Percentiles rank a stretch among this genome's conserved stretches.
phyloP scores from a whole-genome alignment of 768 basidiomycete genomes.

The Lentinula sp. region DNA sequence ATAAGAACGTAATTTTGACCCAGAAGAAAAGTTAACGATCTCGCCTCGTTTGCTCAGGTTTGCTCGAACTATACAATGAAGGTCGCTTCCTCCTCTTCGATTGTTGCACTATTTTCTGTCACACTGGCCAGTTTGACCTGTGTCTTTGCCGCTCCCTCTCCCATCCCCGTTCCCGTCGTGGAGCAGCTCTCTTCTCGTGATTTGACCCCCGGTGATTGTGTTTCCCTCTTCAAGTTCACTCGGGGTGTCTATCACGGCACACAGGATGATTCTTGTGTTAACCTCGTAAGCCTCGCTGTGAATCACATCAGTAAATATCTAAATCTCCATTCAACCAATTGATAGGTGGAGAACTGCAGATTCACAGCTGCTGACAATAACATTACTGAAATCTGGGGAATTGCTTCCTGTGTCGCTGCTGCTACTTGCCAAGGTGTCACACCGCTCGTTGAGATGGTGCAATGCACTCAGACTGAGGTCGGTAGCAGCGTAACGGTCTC shows the following conservation, averaged over 20 bases:
- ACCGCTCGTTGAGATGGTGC: slow-evolving; percentile 3
- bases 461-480: slow-evolving; percentile 1
- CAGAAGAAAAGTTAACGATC: background rate
- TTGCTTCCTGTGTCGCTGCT: slow-evolving; percentile 8
- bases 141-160: background rate
- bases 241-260: background rate
- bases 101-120: background rate
- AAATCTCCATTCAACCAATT: background rate
- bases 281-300: background rate
- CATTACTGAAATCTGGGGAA: slow-evolving; percentile 5
- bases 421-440: slow-evolving; percentile 10
- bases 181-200: background rate
- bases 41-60: background rate
- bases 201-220: background rate
- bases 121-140: no score
- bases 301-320: no score
- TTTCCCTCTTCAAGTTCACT: slow-evolving; percentile 1
- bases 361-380: background rate
- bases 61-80: background rate
- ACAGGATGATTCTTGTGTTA: background rate
- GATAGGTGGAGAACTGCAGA: slow-evolving; percentile 3
- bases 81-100: background rate
- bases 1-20: background rate
- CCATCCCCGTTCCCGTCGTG: background rate
- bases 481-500: background rate